phyloP scores from a whole-genome alignment of 192 early-diverging fungal species.

The Irineochytrium annulatum region DNA sequence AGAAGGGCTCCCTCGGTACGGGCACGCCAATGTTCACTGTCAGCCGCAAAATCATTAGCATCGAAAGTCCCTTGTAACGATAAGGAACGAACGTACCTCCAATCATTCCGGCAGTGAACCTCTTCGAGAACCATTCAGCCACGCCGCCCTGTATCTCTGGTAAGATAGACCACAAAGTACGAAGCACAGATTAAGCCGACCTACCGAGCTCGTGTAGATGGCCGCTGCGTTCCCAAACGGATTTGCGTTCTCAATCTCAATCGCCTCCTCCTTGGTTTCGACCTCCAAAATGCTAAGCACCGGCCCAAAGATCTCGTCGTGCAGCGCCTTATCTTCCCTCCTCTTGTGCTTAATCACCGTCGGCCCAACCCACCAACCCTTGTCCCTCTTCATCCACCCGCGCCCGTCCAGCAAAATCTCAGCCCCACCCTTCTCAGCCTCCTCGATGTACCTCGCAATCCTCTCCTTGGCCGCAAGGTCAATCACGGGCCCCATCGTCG shows the following conservation, averaged over 20 bases:
- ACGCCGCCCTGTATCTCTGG: slow-evolving; percentile 38
- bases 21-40: slow-evolving; percentile 75
- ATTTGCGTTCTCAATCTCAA: slow-evolving; percentile 71
- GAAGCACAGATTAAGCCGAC: no score
- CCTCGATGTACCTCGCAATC: slow-evolving; percentile 61
- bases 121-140: slow-evolving; percentile 64
- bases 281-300: slow-evolving; percentile 64
- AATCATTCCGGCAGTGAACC: slow-evolving; percentile 75
- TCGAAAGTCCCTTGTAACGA: no score
- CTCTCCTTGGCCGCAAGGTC: slow-evolving; percentile 57
- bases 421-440: slow-evolving; percentile 49
- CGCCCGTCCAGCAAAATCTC: slow-evolving; percentile 72
- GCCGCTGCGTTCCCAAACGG: slow-evolving; percentile 37
- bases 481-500: slow-evolving; percentile 72
- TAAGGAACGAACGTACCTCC: no score
- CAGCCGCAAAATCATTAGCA: no score
- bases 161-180: no score
- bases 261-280: slow-evolving; percentile 54
- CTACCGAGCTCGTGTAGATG: slow-evolving; percentile 21
- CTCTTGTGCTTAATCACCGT: slow-evolving; percentile 61
- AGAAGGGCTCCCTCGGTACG: slow-evolving; percentile 70
- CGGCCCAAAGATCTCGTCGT: slow-evolving; percentile 82
- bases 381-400: slow-evolving; percentile 21
- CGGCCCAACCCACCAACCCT: slow-evolving; percentile 73
- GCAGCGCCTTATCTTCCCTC: slow-evolving; percentile 56